Evolutionary conservation across 257 asterid species (phyloP).

Genomic region (Nicotiana tomentosiformis): DNA sequence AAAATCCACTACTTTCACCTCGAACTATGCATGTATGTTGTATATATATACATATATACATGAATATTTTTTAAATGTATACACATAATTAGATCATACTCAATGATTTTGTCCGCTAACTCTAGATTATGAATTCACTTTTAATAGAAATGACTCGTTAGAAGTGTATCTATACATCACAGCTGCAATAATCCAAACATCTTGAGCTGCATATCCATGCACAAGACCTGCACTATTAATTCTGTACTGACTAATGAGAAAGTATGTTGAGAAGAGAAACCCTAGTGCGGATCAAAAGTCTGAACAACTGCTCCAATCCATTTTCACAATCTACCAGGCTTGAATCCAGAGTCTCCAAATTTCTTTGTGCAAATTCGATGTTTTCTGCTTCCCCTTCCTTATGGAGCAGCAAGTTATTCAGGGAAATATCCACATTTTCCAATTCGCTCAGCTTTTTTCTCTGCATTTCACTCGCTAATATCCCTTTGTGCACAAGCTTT

Average conservation of each 20-base stretch:
- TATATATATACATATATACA: too few species aligned
- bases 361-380: conserved; percentile 15
- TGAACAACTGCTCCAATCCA: conserved; percentile 20
- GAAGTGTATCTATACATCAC: too few species aligned
- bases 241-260: neutral
- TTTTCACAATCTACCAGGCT: conserved; percentile 14
- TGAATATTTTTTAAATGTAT: too few species aligned
- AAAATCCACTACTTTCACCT: too few species aligned
- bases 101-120: too few species aligned
- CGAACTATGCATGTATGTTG: too few species aligned
- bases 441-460: conserved; percentile 9
- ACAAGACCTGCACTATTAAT: too few species aligned
- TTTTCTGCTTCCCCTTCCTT: neutral
- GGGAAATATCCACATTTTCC: conserved; percentile 19
- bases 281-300: conserved; percentile 21
- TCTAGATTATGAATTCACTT: too few species aligned
- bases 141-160: too few species aligned
- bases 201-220: too few species aligned
- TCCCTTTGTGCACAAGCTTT: conserved; percentile 19
- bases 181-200: too few species aligned
- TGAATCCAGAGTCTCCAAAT: conserved; percentile 17
- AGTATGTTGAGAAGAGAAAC: conserved; percentile 22
- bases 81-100: too few species aligned
- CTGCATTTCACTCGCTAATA: neutral
- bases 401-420: neutral